phyloP scores from a whole-genome alignment of 2,329 filamentous ascomycete species.

The Metarhizium humberi region DNA sequence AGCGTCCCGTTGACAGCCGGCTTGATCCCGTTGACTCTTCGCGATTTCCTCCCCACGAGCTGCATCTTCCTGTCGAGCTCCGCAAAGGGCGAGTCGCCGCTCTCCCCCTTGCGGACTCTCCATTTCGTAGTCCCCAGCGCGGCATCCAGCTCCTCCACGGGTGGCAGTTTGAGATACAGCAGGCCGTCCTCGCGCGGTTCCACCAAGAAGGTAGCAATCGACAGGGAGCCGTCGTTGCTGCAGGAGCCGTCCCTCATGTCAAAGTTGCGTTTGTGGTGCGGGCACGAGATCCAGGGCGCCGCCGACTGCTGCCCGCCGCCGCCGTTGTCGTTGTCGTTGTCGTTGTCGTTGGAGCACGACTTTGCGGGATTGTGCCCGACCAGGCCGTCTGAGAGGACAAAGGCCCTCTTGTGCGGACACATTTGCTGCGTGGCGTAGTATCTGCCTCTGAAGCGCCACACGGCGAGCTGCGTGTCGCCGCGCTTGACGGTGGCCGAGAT shows the following conservation, averaged over 20 bases:
- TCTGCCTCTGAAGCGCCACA: slow-evolving; percentile 73
- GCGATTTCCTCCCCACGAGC: slow-evolving; percentile 10
- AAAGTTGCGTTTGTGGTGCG: slow-evolving; percentile 85
- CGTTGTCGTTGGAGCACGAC: slow-evolving; percentile 20
- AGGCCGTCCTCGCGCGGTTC: slow-evolving; percentile 66
- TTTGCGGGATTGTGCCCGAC: slow-evolving; percentile 53
- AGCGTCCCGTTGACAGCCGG: slow-evolving; percentile 10
- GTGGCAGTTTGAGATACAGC: slow-evolving; percentile 73
- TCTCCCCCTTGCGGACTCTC: slow-evolving; percentile 66
- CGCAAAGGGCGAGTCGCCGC: slow-evolving; percentile 27
- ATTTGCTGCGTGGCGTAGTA: slow-evolving; percentile 89
- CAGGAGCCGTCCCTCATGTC: slow-evolving; percentile 65
- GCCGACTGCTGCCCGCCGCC: slow-evolving; percentile 1
- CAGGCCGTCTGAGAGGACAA: slow-evolving; percentile 79
- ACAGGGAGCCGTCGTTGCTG: slow-evolving; percentile 63
- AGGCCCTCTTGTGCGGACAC: slow-evolving; percentile 87
- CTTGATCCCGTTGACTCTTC: slow-evolving; percentile 28
- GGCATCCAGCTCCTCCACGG: slow-evolving; percentile 69
- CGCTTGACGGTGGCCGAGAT: slow-evolving; percentile 72
- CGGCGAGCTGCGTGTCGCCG: slow-evolving; percentile 78
- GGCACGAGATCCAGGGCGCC: slow-evolving; percentile 74
- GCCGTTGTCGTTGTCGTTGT: too few relatives aligned
- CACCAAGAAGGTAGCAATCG: slow-evolving; percentile 72
- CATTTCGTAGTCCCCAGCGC: slow-evolving; percentile 71
- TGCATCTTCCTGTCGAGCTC: slow-evolving; percentile 37